Percentiles rank a stretch among this genome's conserved stretches.
phyloP scores from a whole-genome alignment of 2,329 filamentous ascomycete genomes.

The Fusarium incarnatum region DNA sequence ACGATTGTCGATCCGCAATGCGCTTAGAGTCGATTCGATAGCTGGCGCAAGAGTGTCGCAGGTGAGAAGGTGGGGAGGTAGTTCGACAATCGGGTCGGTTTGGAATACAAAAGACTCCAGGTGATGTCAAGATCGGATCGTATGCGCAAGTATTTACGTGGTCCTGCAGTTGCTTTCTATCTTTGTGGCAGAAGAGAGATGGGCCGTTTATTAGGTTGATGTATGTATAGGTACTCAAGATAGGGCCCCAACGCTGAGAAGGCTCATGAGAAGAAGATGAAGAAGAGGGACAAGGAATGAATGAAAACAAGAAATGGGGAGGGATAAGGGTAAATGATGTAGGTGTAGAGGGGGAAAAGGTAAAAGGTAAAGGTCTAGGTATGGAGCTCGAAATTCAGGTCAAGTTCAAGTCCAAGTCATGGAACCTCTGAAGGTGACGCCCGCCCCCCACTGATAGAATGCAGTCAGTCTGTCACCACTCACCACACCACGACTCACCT shows the following conservation, averaged over 20 bases:
- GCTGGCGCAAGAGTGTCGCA: slow-evolving; percentile 15
- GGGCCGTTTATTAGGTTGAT: slow-evolving; percentile 20
- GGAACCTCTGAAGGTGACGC: slow-evolving; percentile 19
- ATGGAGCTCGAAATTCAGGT: slow-evolving; percentile 19
- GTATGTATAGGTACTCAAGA: slow-evolving; percentile 8
- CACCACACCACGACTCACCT: slow-evolving; percentile 4
- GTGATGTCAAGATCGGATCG: slow-evolving; percentile 14
- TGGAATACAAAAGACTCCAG: not conserved
- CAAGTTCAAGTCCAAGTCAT: slow-evolving; percentile 17
- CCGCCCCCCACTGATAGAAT: slow-evolving; percentile 26
- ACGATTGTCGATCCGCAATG: slow-evolving; percentile 9
- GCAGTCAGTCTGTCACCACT: not conserved
- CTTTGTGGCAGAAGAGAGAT: slow-evolving; percentile 14
- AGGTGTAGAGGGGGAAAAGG: not conserved
- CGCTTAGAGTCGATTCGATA: not conserved
- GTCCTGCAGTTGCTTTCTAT: slow-evolving; percentile 16
- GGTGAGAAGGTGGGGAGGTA: not conserved
- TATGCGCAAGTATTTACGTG: slow-evolving; percentile 9
- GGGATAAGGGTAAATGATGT: slow-evolving; percentile 24
- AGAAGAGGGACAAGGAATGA: slow-evolving; percentile 12
- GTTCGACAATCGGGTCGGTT: not conserved
- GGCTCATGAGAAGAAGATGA: not conserved
- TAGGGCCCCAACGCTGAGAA: not conserved
- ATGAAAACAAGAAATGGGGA: slow-evolving; percentile 19
- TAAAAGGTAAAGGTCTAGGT: slow-evolving; percentile 19